phyloP scores from a whole-genome alignment of 2,329 filamentous ascomycete species.

The Aspergillus latus region DNA sequence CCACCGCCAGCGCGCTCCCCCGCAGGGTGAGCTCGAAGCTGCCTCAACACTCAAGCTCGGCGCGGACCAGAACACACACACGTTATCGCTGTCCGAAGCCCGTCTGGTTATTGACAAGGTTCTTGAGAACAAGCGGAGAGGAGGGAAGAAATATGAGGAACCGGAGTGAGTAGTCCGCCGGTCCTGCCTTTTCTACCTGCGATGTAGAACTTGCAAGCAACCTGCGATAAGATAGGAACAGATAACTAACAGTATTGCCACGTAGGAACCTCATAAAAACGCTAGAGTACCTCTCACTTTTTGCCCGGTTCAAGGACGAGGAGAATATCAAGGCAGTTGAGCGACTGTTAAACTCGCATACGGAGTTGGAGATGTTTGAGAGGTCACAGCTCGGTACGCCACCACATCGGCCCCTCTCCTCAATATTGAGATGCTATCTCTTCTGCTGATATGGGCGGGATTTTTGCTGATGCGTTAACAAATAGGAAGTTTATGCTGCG shows the following conservation, averaged over 20 bases:
- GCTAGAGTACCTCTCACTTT: slow-evolving; percentile 87
- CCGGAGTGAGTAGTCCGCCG: slow-evolving; percentile 63
- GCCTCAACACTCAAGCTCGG: slow-evolving; percentile 78
- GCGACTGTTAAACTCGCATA: slow-evolving; percentile 73
- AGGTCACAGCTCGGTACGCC: slow-evolving; percentile 79
- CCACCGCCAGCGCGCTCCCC: slow-evolving; percentile 43
- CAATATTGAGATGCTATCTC: not conserved
- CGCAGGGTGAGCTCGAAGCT: slow-evolving; percentile 75
- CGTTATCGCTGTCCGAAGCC: slow-evolving; percentile 88
- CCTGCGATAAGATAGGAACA: not conserved
- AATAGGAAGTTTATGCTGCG: slow-evolving; percentile 84
- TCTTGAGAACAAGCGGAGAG: slow-evolving; percentile 73
- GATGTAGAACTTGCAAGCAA: not conserved
- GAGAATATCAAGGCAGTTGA: slow-evolving; percentile 95
- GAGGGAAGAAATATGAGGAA: slow-evolving; percentile 79
- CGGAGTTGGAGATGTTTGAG: slow-evolving; percentile 85
- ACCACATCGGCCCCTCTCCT: slow-evolving; percentile 1
- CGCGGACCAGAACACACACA: slow-evolving; percentile 90
- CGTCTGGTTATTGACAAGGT: slow-evolving; percentile 89
- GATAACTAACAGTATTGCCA: not conserved
- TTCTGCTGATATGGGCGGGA: not conserved
- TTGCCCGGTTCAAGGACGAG: slow-evolving; percentile 92
- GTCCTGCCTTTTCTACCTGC: not conserved
- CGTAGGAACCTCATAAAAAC: slow-evolving; percentile 74
- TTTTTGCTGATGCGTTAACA: slow-evolving; percentile 13